Percentiles rank a stretch among this genome's conserved stretches.
Conservation (phyloP, 352 stramenopile species). For the Plasmopara muralis region DNA sequence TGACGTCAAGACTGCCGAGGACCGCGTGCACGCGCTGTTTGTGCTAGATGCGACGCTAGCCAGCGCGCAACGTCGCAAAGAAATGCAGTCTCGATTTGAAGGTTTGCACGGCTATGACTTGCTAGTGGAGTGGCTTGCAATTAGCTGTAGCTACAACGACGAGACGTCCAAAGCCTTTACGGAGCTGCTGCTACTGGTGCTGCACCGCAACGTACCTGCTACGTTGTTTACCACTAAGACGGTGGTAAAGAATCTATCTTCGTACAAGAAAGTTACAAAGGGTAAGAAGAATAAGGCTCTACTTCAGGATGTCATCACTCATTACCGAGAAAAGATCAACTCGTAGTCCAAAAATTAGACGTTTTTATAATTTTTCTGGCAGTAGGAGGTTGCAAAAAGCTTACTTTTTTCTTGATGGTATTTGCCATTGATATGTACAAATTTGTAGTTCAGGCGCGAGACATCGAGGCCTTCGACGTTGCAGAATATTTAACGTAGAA, state of each 20-base stretch:
- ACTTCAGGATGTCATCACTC: conserved; percentile 29
- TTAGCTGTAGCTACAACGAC: conserved; percentile 40
- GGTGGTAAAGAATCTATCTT: conserved; percentile 20
- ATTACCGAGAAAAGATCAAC: conserved; percentile 32
- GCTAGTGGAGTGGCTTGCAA: conserved; percentile 51
- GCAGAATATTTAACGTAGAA: too few species aligned
- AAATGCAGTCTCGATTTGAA: conserved; percentile 47
- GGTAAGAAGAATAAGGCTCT: conserved; percentile 45
- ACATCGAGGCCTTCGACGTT: too few species aligned
- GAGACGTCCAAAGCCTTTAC: conserved; percentile 39
- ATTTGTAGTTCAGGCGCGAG: too few species aligned
- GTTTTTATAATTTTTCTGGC: neutral
- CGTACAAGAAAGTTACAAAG: conserved; percentile 26
- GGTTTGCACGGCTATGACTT: conserved; percentile 46
- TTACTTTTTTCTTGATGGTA: too few species aligned
- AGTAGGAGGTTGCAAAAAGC: neutral
- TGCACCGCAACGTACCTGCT: conserved; percentile 42
- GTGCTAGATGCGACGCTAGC: conserved; percentile 48
- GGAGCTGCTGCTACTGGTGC: conserved; percentile 45
- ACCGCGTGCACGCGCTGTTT: conserved; percentile 51
- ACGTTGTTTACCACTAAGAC: conserved; percentile 44
- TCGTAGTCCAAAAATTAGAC: neutral
- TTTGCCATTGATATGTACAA: too few species aligned
- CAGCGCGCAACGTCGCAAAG: conserved; percentile 5
- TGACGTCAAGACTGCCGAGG: conserved; percentile 37